phyloP scores from a whole-genome alignment of 2,329 filamentous ascomycete species.

The Rhexocercosporidium sp. region DNA sequence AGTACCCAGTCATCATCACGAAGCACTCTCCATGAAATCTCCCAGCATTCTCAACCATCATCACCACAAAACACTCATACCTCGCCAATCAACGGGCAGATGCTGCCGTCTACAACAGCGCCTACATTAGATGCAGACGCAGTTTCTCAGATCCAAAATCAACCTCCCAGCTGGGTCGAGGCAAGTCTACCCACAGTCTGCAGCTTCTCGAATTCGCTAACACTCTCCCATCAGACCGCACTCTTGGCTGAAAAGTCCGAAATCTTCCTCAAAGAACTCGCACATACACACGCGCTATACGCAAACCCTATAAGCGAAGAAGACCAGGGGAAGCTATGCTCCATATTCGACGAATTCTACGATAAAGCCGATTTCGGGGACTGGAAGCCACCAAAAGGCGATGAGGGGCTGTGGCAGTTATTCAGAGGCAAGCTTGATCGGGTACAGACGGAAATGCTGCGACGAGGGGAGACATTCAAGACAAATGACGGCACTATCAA shows the following conservation, averaged over 20 bases:
- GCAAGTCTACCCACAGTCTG: not conserved
- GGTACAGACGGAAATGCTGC: conserved; percentile 1
- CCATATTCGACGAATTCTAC: conserved; percentile 11
- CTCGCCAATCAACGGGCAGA: not conserved
- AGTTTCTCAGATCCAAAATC: not conserved
- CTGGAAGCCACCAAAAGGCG: not conserved
- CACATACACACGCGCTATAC: not conserved
- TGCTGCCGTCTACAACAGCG: not conserved
- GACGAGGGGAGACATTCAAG: not conserved
- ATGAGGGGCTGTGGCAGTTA: conserved; percentile 1
- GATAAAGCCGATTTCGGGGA: not conserved
- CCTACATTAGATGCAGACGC: not conserved
- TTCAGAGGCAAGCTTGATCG: not conserved
- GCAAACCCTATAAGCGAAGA: not conserved
- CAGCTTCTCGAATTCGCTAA: not conserved
- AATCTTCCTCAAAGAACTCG: not conserved
- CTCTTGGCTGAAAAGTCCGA: not conserved
- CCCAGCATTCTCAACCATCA: not conserved
- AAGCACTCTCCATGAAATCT: not conserved
- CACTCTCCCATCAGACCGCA: not conserved
- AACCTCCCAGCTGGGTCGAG: not conserved
- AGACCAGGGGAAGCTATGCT: not conserved
- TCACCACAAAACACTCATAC: not conserved
- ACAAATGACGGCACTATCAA: not conserved
- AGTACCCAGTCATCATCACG: not conserved